These are phyloP conservation scores for Sclerotinia spermophila DNA, from an alignment of 2,329 filamentous ascomycete species.

Conservation along the genomic window DNA sequence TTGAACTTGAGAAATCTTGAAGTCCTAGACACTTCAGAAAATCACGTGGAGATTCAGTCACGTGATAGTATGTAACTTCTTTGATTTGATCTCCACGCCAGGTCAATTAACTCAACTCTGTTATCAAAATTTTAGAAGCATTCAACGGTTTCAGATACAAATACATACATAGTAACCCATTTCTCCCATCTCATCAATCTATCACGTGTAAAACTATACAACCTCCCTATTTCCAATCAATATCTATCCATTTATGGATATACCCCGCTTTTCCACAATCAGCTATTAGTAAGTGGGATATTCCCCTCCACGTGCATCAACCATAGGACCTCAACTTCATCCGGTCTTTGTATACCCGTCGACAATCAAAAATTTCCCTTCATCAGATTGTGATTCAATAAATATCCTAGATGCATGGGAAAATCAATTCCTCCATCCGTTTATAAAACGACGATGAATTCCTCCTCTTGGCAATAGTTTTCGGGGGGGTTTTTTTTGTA, in stretches of 20 bases:
- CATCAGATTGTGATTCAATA: not conserved
- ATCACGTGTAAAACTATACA: not conserved
- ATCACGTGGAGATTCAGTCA: too few relatives aligned
- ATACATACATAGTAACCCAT: too few relatives aligned
- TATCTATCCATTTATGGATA: not conserved
- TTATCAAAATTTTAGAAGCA: too few relatives aligned
- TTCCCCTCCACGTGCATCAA: slow-evolving; percentile 13
- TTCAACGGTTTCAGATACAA: too few relatives aligned
- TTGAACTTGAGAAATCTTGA: too few relatives aligned
- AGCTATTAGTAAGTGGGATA: slow-evolving; percentile 3
- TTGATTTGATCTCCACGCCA: too few relatives aligned
- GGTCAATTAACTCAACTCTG: too few relatives aligned
- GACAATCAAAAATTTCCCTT: too few relatives aligned
- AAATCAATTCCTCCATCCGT: not conserved
- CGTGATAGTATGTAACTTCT: too few relatives aligned
- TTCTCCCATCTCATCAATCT: not conserved
- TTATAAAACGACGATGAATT: not conserved
- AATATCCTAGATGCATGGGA: not conserved
- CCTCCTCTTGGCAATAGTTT: not conserved
- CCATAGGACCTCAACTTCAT: slow-evolving; percentile 16
- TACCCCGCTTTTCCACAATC: slow-evolving; percentile 4
- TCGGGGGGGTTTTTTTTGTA: not conserved
- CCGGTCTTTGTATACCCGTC: not conserved
- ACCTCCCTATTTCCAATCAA: too few relatives aligned
- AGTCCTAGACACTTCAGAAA: too few relatives aligned